Conservation (phyloP, 768 basidiomycete genomes). For the Sarcodon sp. region DNA sequence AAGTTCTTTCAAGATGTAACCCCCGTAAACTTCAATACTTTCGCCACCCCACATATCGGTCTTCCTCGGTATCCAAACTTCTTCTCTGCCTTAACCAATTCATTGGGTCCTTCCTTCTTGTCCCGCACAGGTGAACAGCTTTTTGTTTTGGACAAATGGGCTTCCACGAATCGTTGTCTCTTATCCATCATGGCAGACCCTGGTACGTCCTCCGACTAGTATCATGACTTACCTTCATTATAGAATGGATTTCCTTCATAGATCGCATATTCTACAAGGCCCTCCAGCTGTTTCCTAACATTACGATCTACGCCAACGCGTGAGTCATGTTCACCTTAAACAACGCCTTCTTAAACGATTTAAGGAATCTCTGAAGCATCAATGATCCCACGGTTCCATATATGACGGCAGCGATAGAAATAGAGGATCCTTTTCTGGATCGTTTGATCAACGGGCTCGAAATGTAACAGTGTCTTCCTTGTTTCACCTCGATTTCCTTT, state of each 20-base stretch:
- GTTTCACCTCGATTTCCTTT: background rate
- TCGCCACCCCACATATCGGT: constrained; percentile 79
- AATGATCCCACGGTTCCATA: constrained; percentile 79
- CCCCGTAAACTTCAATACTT: constrained; percentile 73
- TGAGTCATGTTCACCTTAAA: constrained; percentile 19
- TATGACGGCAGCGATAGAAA: constrained; percentile 62
- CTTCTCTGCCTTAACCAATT: constrained; percentile 36
- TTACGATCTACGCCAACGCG: constrained; percentile 77
- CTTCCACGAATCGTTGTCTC: constrained; percentile 48
- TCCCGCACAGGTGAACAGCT: constrained; percentile 66
- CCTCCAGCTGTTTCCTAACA: constrained; percentile 48
- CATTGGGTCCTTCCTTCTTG: constrained; percentile 55
- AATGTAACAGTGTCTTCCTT: constrained; percentile 26
- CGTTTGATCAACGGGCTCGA: constrained; percentile 43
- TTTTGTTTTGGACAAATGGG: constrained; percentile 50
- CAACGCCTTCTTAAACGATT: background rate
- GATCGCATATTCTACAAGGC: constrained; percentile 70
- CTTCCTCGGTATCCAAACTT: constrained; percentile 51
- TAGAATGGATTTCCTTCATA: constrained; percentile 12
- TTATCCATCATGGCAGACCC: constrained; percentile 76
- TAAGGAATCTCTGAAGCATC: constrained; percentile 23
- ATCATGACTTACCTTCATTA: background rate
- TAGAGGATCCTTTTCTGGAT: constrained; percentile 50
- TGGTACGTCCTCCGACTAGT: constrained; percentile 24
- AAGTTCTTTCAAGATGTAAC: constrained; percentile 58